A percentile compares a stretch with the other conserved stretches of the same genome.
These are phyloP conservation scores for Aspergillus sp. DNA, from an alignment of 2,329 filamentous ascomycete species.

Conservation along the genomic window DNA sequence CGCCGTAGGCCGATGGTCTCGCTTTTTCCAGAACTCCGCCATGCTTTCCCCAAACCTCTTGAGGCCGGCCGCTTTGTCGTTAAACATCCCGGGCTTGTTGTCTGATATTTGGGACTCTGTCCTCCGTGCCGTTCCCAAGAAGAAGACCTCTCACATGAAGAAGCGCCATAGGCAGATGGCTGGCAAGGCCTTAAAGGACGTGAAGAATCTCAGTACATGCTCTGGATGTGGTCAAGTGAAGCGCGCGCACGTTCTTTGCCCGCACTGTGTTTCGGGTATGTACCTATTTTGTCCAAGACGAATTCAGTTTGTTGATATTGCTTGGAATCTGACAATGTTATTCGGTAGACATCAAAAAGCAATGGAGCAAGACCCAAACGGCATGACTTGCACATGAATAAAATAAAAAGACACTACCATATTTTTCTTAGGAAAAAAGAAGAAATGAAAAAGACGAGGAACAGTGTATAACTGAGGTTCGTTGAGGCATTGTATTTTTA, in stretches of 20 bases:
- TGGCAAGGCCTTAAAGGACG: slow-evolving; percentile 89
- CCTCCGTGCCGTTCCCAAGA: slow-evolving; percentile 90
- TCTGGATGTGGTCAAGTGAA: slow-evolving; percentile 84
- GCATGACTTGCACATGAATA: slow-evolving; percentile 16
- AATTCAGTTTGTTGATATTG: neutral
- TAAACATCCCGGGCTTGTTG: slow-evolving; percentile 64
- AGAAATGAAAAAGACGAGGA: slow-evolving; percentile 3
- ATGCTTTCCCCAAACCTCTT: slow-evolving; percentile 54
- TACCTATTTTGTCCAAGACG: slow-evolving; percentile 9
- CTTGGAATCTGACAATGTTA: slow-evolving; percentile 3
- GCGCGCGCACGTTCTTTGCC: slow-evolving; percentile 82
- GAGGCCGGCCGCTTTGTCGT: slow-evolving; percentile 55
- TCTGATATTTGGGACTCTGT: slow-evolving; percentile 89
- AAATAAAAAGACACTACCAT: no score
- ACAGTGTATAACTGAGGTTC: neutral
- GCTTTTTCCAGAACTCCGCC: slow-evolving; percentile 40
- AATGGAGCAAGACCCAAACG: slow-evolving; percentile 37
- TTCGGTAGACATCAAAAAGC: slow-evolving; percentile 39
- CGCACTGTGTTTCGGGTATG: slow-evolving; percentile 79
- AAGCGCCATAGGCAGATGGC: slow-evolving; percentile 91
- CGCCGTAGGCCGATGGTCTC: slow-evolving; percentile 22
- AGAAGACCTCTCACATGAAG: slow-evolving; percentile 96
- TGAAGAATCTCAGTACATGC: slow-evolving; percentile 81
- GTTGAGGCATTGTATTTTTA: slow-evolving; percentile 17
- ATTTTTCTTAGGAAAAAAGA: neutral